A percentile compares a stretch with the other conserved stretches of the same genome.
Conservation (phyloP, 352 stramenopile genomes). For the Nothophytophthora sp. region DNA sequence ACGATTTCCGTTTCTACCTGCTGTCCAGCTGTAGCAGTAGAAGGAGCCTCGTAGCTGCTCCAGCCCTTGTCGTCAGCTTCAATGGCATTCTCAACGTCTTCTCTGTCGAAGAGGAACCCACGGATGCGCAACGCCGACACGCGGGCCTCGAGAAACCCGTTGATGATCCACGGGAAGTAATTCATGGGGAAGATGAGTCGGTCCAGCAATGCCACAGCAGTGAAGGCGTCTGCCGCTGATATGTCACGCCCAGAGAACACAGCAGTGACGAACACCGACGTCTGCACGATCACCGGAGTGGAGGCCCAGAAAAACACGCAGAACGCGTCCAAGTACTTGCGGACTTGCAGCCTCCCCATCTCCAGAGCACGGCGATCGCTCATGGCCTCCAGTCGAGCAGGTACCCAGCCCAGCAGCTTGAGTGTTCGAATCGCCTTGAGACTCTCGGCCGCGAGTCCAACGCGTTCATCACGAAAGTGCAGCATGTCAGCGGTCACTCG, state of each 20-base stretch:
- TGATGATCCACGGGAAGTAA: conserved; percentile 92
- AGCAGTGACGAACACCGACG: conserved; percentile 78
- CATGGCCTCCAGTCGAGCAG: conserved; percentile 50
- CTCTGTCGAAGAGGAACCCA: conserved; percentile 63
- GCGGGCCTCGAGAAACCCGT: conserved; percentile 83
- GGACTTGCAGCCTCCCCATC: conserved; percentile 62
- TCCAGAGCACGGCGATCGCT: conserved; percentile 54
- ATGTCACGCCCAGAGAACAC: conserved; percentile 72
- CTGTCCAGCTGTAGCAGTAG: background rate
- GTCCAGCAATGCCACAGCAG: conserved; percentile 84
- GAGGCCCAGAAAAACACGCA: conserved; percentile 93
- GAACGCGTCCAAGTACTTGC: conserved; percentile 89
- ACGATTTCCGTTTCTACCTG: background rate
- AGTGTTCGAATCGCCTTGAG: conserved; percentile 76
- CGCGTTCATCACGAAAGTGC: conserved; percentile 75
- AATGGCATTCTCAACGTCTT: too few species aligned
- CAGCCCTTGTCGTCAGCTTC: too few species aligned
- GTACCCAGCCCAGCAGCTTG: conserved; percentile 78
- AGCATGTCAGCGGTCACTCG: conserved; percentile 72
- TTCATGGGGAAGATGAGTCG: conserved; percentile 92
- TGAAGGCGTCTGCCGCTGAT: conserved; percentile 82
- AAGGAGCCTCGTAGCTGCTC: conserved; percentile 1
- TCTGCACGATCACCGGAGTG: conserved; percentile 87
- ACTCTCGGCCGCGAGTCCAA: conserved; percentile 65
- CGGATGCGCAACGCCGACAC: conserved; percentile 83